These are phyloP conservation scores for Prunus kanzakura DNA, from an alignment of 306 rosid genomes.

Conservation along the genomic window DNA sequence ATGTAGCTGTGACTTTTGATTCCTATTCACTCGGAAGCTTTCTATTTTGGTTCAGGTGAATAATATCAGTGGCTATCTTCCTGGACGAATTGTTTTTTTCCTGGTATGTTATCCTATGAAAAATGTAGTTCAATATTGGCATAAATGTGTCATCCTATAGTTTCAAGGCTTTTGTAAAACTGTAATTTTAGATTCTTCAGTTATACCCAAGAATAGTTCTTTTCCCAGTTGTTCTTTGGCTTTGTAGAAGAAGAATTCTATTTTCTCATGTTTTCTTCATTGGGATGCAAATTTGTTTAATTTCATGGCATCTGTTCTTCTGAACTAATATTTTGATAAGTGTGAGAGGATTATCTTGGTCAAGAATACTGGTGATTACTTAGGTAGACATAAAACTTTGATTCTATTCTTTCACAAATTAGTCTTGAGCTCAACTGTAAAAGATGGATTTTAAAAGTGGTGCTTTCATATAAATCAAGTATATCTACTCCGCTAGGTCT, in stretches of 20 bases:
- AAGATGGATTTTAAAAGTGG: not conserved
- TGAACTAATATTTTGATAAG: not conserved
- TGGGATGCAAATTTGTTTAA: not conserved
- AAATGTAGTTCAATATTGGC: conserved; percentile 13
- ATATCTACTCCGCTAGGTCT: not conserved
- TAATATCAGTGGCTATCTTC: conserved; percentile 98
- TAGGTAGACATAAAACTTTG: not conserved
- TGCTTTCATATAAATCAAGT: not conserved
- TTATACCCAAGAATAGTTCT: not conserved
- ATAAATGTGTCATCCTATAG: not conserved
- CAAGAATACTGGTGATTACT: not conserved
- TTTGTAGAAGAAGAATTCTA: not conserved
- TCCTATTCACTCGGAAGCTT: conserved; percentile 10
- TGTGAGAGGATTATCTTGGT: not conserved
- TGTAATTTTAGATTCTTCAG: not conserved
- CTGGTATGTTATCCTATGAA: conserved; percentile 58
- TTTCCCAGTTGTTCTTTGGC: not conserved
- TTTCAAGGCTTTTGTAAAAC: conserved; percentile 1
- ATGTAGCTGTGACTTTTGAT: conserved; percentile 7
- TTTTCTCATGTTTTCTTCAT: not conserved
- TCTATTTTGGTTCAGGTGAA: conserved; percentile 67
- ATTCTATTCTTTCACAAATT: not conserved
- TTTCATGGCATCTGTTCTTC: not conserved
- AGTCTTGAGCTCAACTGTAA: not conserved
- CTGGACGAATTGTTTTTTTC: conserved; percentile 96